These are phyloP conservation scores for Trichoderma sp. DNA, from an alignment of 2,329 filamentous ascomycete species.

Conservation along the genomic window DNA sequence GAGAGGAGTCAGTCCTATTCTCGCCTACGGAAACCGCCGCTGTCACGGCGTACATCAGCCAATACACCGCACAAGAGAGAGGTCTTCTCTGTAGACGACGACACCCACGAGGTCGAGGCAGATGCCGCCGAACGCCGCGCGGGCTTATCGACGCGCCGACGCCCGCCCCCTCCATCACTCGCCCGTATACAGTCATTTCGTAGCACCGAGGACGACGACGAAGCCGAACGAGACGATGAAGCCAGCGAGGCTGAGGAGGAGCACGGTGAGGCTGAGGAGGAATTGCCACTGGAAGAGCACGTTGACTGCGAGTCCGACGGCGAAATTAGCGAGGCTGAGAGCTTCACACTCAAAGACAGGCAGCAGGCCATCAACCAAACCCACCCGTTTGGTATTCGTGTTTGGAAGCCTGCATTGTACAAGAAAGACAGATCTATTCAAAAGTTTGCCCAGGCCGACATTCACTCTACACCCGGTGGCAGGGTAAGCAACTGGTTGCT, in stretches of 20 bases:
- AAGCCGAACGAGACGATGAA: constrained; percentile 24
- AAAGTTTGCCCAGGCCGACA: constrained; percentile 93
- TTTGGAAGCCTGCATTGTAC: constrained; percentile 98
- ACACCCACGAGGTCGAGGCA: constrained; percentile 74
- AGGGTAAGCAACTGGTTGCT: constrained; percentile 82
- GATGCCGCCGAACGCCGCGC: constrained; percentile 57
- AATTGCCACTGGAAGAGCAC: constrained; percentile 48
- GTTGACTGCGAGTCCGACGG: constrained; percentile 66
- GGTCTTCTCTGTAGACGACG: constrained; percentile 90
- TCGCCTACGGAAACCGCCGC: constrained; percentile 69
- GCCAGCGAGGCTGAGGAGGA: constrained; percentile 28
- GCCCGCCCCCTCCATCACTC: constrained; percentile 37
- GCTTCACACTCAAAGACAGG: constrained; percentile 94
- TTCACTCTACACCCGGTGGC: constrained; percentile 90
- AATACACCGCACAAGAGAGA: constrained; percentile 78
- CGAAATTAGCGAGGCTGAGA: constrained; percentile 87
- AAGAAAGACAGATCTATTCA: constrained; percentile 97
- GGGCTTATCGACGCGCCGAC: constrained; percentile 37
- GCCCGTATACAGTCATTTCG: constrained; percentile 46
- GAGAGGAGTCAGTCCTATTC: constrained; percentile 51
- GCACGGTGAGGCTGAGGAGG: constrained; percentile 43
- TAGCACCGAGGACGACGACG: constrained; percentile 27
- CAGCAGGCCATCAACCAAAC: constrained; percentile 99
- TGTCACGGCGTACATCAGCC: constrained; percentile 74
- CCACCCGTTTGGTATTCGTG: constrained; percentile 96